Base-by-base conservation (phyloP, 192 early-diverging fungal species). In the Coemansia sp. region DNA sequence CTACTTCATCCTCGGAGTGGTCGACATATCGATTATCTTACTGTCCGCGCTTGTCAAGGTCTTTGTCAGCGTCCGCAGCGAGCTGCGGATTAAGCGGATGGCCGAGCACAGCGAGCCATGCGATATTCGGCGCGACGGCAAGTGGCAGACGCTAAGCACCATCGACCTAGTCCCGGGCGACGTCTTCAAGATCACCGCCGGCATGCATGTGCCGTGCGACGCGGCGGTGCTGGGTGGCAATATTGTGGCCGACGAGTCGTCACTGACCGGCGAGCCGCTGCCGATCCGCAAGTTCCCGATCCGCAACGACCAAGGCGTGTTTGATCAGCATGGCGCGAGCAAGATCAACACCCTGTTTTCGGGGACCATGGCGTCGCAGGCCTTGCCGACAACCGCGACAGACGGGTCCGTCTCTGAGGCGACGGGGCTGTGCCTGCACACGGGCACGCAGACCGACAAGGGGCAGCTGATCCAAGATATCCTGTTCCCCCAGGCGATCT, bases 191-290 rank as follows among this genome's bases (percentile, higher is more conserved):
- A 63, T 82, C 5, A 43, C 51, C 17, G 59, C 75, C 8, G 68
- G 65, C 19, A 60, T 71, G 39, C 60, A 76, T 21, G 43, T 91
- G 14, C 79, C 85, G 25, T 86, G 85, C 32, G 90, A 91, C 45
- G 82, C 79, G 25, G 83, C 85, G 3, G 69, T 91, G 22, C 50
- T 90, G 4, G 57, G 70, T 20, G 90, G 90, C 31, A 82, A 84
- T 27, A 81, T 81, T 0, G 86, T 91, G 15, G 83, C 84, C 19
- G 85, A 91, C 64, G 90, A 91, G 50, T 80, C 79, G 34, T 80
- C 82, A 17, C 67, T 91, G 36, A 91, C 88, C 0, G 89, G 85
- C 48, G 90, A 91, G 78, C 87, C 90, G 5, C 79, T 86, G 55
- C 90, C 90, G 1, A 82, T 91, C 38, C 81, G 85, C 49, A 91